These are phyloP conservation scores for Eudorina sp. DNA, from an alignment of 139 green algal species.

Conservation along the genomic window DNA sequence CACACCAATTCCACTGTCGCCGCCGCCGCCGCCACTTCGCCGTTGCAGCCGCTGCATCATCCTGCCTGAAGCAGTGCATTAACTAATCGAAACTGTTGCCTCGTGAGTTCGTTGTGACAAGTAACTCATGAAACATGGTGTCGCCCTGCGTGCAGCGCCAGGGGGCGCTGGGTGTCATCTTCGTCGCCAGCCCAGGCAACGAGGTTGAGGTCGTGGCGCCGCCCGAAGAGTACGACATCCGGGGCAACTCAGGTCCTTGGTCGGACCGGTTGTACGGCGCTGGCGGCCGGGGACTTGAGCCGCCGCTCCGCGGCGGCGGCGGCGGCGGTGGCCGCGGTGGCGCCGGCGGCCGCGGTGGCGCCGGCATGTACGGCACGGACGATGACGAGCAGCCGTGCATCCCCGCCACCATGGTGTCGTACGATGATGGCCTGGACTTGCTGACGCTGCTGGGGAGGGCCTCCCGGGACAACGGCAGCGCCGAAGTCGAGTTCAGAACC, in stretches of 20 bases:
- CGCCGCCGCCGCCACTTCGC: too few species aligned
- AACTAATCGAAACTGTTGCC: too few species aligned
- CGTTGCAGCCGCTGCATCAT: too few species aligned
- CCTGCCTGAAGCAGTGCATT: too few species aligned
- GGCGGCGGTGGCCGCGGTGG: background rate
- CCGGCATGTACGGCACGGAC: background rate
- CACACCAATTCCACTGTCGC: too few species aligned
- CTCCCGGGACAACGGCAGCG: background rate
- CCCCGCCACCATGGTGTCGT: constrained; percentile 35
- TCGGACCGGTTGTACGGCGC: background rate
- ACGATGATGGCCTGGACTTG: constrained; percentile 20
- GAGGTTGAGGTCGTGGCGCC: constrained; percentile 16
- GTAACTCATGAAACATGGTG: too few species aligned
- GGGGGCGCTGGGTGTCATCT: background rate
- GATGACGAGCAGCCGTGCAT: background rate
- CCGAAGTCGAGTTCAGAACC: background rate
- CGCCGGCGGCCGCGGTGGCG: background rate
- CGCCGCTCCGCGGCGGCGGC: background rate
- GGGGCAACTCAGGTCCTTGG: background rate
- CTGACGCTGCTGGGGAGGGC: background rate
- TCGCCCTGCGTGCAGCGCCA: background rate
- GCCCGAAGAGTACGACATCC: background rate
- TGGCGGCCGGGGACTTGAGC: background rate
- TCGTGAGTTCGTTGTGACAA: too few species aligned
- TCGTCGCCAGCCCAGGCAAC: background rate